Conservation (phyloP, 139 green algal species). For the Asterochloris sp. region DNA sequence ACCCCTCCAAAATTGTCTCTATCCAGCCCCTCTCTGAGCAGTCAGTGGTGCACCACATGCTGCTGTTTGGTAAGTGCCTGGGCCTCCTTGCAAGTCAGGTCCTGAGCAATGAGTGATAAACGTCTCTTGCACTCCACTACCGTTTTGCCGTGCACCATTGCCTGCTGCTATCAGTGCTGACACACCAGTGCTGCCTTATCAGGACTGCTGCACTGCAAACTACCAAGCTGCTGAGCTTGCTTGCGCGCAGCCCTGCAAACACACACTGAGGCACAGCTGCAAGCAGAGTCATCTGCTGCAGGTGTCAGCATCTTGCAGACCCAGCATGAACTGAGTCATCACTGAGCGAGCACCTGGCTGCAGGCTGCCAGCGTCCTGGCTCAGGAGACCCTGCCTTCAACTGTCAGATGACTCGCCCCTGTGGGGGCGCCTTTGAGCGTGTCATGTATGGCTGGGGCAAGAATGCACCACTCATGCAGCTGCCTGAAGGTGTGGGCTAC, state of each 20-base stretch:
- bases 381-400: constrained; percentile 43
- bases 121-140: too few species aligned
- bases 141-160: too few species aligned
- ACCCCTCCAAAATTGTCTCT: constrained; percentile 40
- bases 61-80: constrained; percentile 74
- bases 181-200: too few species aligned
- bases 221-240: too few species aligned
- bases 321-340: background rate
- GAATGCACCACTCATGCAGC: constrained; percentile 60
- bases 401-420: constrained; percentile 46
- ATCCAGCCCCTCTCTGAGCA: constrained; percentile 59
- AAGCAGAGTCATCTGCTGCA: too few species aligned
- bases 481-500: constrained; percentile 70
- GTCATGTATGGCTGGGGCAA: constrained; percentile 84
- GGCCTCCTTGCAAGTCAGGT: too few species aligned
- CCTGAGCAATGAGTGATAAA: too few species aligned
- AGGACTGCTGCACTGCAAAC: too few species aligned
- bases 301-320: too few species aligned
- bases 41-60: constrained; percentile 84
- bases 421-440: constrained; percentile 23
- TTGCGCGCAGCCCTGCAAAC: too few species aligned
- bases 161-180: too few species aligned
- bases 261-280: too few species aligned
- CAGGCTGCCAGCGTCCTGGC: constrained; percentile 52
- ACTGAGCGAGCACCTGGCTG: background rate